phyloP scores from a whole-genome alignment of 352 stramenopile species.

The Pythium monospermum region DNA sequence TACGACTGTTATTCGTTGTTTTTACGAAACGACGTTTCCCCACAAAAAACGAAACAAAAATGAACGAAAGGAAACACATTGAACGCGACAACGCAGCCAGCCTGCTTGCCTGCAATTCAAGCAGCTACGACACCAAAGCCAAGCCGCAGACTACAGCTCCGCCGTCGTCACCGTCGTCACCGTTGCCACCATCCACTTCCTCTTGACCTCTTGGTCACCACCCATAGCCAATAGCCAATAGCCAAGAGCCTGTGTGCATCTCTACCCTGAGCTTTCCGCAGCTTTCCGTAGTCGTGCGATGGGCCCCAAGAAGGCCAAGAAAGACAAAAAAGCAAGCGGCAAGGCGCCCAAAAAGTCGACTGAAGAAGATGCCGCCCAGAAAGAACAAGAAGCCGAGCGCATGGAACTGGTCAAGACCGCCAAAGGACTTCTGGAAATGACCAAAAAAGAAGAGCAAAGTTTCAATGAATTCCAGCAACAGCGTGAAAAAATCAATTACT shows the following conservation, averaged over 20 bases:
- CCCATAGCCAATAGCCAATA: no score
- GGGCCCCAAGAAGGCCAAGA: constrained; percentile 66
- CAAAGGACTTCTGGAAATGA: constrained; percentile 72
- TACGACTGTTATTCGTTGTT: constrained; percentile 1
- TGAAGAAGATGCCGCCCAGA: constrained; percentile 51
- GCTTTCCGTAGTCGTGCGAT: constrained; percentile 26
- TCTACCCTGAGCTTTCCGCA: no score
- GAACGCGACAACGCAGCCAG: no score
- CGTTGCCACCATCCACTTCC: no score
- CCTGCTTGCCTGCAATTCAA: no score
- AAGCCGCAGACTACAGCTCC: no score
- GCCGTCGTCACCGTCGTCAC: no score
- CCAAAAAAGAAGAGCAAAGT: constrained; percentile 86
- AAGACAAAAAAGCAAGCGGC: constrained; percentile 53
- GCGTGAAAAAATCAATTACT: constrained; percentile 95
- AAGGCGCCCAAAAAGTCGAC: constrained; percentile 41
- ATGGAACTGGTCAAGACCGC: constrained; percentile 71
- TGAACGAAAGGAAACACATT: no score
- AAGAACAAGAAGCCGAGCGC: constrained; percentile 64
- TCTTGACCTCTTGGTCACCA: no score
- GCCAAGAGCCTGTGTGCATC: no score
- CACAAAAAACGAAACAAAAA: no score
- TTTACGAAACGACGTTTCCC: constrained; percentile 24
- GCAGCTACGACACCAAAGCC: no score
- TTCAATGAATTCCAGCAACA: constrained; percentile 97